Evolutionary conservation across 306 rosid genomes (phyloP).

Genomic region (Hippophae rhamnoides): DNA sequence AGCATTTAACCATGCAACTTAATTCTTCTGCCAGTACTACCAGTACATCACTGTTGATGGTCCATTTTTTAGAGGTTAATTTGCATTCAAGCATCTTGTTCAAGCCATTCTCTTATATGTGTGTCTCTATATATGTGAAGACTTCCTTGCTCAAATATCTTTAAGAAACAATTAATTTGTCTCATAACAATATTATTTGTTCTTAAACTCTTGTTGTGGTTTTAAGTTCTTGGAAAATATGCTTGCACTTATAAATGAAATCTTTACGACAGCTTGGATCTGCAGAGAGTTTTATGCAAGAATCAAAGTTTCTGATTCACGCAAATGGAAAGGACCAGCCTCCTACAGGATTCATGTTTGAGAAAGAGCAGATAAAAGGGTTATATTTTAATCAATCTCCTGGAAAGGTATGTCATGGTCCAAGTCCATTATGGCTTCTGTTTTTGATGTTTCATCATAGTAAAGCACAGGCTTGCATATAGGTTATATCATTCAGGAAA

Average conservation of each 20-base stretch:
- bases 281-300: conserved; percentile 77
- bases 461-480: too few species aligned
- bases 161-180: too few species aligned
- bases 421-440: too few species aligned
- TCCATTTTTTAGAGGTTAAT: too few species aligned
- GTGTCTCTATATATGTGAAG: too few species aligned
- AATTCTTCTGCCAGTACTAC: too few species aligned
- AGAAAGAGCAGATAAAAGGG: conserved; percentile 96
- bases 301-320: conserved; percentile 70
- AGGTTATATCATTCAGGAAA: not conserved
- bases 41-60: too few species aligned
- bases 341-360: conserved; percentile 97
- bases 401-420: conserved; percentile 49
- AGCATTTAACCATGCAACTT: too few species aligned
- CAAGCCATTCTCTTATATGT: too few species aligned
- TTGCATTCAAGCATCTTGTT: too few species aligned
- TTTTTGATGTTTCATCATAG: too few species aligned
- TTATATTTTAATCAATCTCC: conserved; percentile 86
- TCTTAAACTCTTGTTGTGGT: not conserved
- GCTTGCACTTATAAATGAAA: conserved; percentile 16
- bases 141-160: too few species aligned
- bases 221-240: not conserved
- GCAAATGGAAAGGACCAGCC: conserved; percentile 81
- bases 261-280: conserved; percentile 68
- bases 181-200: not conserved